Conservation (phyloP, 164 flowering plant species). For the Paratinospora sagittata region DNA sequence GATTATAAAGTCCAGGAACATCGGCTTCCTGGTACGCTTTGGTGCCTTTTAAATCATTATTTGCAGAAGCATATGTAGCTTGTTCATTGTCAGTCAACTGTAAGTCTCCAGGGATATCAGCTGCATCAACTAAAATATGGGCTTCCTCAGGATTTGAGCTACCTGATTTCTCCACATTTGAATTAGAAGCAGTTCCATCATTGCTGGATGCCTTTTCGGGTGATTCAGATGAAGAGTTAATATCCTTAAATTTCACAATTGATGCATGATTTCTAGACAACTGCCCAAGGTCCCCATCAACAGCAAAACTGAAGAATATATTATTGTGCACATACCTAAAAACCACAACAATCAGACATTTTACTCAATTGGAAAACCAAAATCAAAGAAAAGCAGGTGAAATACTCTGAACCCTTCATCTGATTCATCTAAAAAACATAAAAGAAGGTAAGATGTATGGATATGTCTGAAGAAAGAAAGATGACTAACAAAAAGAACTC, state of each 20-base stretch:
- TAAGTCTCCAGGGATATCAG: slow-evolving; percentile 46
- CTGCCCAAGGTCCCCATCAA: slow-evolving; percentile 85
- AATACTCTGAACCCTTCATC: background rate
- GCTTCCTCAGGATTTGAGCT: slow-evolving; percentile 24
- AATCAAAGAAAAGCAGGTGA: background rate
- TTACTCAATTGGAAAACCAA: background rate
- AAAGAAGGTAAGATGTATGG: background rate
- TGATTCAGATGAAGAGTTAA: slow-evolving; percentile 13
- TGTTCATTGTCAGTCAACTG: slow-evolving; percentile 89
- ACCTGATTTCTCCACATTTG: slow-evolving; percentile 27
- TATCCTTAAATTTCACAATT: slow-evolving; percentile 26
- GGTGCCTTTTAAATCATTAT: slow-evolving; percentile 97
- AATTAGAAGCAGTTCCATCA: slow-evolving; percentile 17
- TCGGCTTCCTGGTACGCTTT: slow-evolving; percentile 97
- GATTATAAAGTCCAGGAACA: slow-evolving; percentile 89
- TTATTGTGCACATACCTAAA: slow-evolving; percentile 99
- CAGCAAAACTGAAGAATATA: slow-evolving; percentile 98
- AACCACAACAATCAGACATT: background rate
- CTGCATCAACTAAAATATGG: slow-evolving; percentile 21
- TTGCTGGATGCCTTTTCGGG: slow-evolving; percentile 28
- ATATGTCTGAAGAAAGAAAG: background rate
- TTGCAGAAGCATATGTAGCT: slow-evolving; percentile 98
- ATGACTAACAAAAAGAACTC: background rate
- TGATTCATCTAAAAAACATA: background rate
- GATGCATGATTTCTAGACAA: slow-evolving; percentile 39